Base-by-base conservation (phyloP, 495 filamentous ascomycete species). In the Massariosphaeria phaeospora region DNA sequence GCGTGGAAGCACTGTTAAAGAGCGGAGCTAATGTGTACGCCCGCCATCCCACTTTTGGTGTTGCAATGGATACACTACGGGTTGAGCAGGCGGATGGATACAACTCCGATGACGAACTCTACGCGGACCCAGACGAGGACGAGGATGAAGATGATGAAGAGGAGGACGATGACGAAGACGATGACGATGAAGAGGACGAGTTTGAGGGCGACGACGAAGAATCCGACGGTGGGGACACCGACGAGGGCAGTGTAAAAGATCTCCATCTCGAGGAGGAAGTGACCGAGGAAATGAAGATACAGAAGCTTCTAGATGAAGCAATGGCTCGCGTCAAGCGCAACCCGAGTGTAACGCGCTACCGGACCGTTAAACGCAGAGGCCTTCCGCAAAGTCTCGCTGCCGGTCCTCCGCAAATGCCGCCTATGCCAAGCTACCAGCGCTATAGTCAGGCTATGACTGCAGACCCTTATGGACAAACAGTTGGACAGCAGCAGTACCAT, bases 271-370 rank as follows among this genome's bases (percentile, higher is more conserved):
- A 53, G 25, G 56, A 60, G 1, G 49, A 60, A 21, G 15, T 48
- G 4, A 27, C 20, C 17, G 56, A 60, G 7, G 49, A 60, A 30
- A 17, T 11, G 31, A 60, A 60, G 34, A 60, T 60, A 18, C 30
- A 48, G 41, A 60, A 60, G 17, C 38, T 60, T 15, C 50, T 60
- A 13, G 48, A 60, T 21, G 49, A 60, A 38, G 49, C 40, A 9
- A 54, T 60, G 49, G 49, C 31, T 1, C 20, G 44, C 1, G 43
- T 55, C 9, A 60, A 60, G 26, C 56, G 56, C 6, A 55, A 60
- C 26, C 56, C 56, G 13, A 60, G 21, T 18, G 26, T 60, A 15
- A 27, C 40, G 27, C 56, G 56, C 25, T 60, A 42, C 33, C 40
- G 50, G 11, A 52, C 49, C 17, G 42, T 54, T 1, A 35, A 41